phyloP scores from a whole-genome alignment of 345 rosid species.

The Corchorus capsularis region DNA sequence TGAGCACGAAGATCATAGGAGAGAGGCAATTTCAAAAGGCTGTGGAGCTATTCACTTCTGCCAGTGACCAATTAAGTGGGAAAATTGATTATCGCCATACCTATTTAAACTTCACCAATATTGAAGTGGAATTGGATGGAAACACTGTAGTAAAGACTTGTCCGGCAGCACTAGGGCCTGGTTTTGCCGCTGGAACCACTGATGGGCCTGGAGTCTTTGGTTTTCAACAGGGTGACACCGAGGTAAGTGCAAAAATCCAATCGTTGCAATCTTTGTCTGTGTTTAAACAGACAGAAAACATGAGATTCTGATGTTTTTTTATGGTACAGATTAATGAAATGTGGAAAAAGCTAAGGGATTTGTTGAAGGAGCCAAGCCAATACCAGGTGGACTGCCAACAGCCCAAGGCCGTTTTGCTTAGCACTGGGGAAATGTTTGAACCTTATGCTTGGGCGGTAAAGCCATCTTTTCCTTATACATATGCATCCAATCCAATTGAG shows the following conservation, averaged over 20 bases:
- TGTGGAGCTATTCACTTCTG: constrained; percentile 42
- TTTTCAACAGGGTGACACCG: constrained; percentile 59
- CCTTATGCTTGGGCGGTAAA: constrained; percentile 65
- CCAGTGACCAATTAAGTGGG: constrained; percentile 35
- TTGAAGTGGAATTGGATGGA: constrained; percentile 47
- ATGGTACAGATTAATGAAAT: constrained; percentile 41
- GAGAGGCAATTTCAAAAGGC: constrained; percentile 55
- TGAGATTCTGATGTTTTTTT: background rate
- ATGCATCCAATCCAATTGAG: background rate
- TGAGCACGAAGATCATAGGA: constrained; percentile 56
- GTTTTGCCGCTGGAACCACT: constrained; percentile 68
- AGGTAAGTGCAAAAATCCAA: constrained; percentile 33
- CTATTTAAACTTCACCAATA: constrained; percentile 47
- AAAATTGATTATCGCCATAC: constrained; percentile 51
- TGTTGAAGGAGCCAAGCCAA: constrained; percentile 49
- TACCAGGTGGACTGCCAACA: constrained; percentile 56
- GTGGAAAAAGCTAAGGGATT: constrained; percentile 48
- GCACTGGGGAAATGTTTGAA: constrained; percentile 55
- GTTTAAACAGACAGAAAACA: background rate
- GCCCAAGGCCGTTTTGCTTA: constrained; percentile 55
- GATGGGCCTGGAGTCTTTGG: constrained; percentile 63
- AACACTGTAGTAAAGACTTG: constrained; percentile 42
- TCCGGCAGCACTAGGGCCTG: constrained; percentile 55
- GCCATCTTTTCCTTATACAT: background rate
- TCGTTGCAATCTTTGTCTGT: background rate